These are phyloP conservation scores for Danielia oregonensis DNA, from an alignment of 805 yeast species.

Conservation along the genomic window DNA sequence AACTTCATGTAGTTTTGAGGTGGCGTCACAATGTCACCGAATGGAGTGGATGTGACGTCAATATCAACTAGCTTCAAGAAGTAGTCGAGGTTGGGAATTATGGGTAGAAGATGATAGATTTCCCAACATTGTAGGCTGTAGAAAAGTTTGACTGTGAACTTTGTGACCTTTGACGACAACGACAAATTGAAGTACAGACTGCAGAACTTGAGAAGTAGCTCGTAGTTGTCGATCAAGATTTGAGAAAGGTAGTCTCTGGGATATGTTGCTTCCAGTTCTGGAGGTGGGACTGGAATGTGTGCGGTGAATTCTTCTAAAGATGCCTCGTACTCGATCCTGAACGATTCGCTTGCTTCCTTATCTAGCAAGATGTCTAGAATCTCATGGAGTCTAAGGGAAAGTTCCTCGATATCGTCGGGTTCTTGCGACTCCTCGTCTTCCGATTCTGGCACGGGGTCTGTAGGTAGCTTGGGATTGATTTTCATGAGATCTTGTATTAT, in stretches of 20 bases:
- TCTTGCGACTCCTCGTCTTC: slow-evolving; percentile 1
- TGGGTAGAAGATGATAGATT: slow-evolving; percentile 34
- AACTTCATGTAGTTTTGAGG: slow-evolving; percentile 35
- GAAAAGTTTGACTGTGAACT: slow-evolving; percentile 34
- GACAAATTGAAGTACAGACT: slow-evolving; percentile 36
- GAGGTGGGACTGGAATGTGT: slow-evolving; percentile 20
- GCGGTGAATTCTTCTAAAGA: slow-evolving; percentile 24
- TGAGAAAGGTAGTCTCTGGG: slow-evolving; percentile 36
- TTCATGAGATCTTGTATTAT: slow-evolving; percentile 30
- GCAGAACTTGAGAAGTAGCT: slow-evolving; percentile 24
- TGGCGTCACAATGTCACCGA: slow-evolving; percentile 37
- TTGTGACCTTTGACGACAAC: slow-evolving; percentile 37
- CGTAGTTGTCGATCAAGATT: slow-evolving; percentile 38
- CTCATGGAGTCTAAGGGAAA: slow-evolving; percentile 30
- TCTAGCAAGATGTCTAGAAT: slow-evolving; percentile 26
- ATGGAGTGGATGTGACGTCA: slow-evolving; percentile 32
- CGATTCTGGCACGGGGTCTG: neutral
- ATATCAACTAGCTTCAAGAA: slow-evolving; percentile 32
- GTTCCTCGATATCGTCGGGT: slow-evolving; percentile 18
- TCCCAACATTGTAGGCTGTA: slow-evolving; percentile 43
- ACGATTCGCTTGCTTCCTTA: slow-evolving; percentile 26
- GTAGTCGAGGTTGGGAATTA: slow-evolving; percentile 30
- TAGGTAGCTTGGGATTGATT: slow-evolving; percentile 15
- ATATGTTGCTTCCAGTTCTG: slow-evolving; percentile 14
- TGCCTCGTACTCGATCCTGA: slow-evolving; percentile 27